Conservation (phyloP, 768 basidiomycete genomes). For the Mycena venus region DNA sequence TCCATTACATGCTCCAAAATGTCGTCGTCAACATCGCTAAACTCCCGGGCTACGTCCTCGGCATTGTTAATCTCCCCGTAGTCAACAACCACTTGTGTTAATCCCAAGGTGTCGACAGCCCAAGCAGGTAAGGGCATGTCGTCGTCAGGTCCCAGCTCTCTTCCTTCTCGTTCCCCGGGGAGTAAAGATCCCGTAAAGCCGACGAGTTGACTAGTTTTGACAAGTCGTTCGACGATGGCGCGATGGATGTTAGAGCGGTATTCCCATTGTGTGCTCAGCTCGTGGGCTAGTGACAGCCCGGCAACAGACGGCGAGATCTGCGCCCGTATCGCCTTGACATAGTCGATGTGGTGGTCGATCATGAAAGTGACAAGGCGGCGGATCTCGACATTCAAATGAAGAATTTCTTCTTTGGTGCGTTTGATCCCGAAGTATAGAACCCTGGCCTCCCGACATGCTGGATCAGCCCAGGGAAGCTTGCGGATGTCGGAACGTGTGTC, state of each 20-base stretch:
- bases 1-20: no score
- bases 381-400: slow-evolving; percentile 41
- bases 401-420: slow-evolving; percentile 47
- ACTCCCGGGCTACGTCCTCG: no score
- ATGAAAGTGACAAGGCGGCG: slow-evolving; percentile 41
- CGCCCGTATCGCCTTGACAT: neutral
- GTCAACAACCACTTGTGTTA: neutral
- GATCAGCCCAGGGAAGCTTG: slow-evolving; percentile 42
- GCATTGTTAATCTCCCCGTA: neutral
- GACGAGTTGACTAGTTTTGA: neutral
- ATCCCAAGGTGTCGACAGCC: neutral
- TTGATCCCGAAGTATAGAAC: slow-evolving; percentile 40
- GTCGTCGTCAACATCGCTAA: neutral
- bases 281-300: neutral
- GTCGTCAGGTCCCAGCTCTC: neutral
- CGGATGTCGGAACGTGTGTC: slow-evolving; percentile 45
- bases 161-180: neutral
- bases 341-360: slow-evolving; percentile 38
- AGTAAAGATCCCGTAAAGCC: neutral
- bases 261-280: neutral
- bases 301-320: neutral
- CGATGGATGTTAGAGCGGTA: neutral
- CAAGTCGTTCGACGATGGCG: neutral
- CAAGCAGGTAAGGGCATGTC: neutral
- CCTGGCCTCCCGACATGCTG: slow-evolving; percentile 37